Evolutionary conservation across 768 basidiomycete genomes (phyloP).

Genomic region (Boletus eberwhitei): DNA sequence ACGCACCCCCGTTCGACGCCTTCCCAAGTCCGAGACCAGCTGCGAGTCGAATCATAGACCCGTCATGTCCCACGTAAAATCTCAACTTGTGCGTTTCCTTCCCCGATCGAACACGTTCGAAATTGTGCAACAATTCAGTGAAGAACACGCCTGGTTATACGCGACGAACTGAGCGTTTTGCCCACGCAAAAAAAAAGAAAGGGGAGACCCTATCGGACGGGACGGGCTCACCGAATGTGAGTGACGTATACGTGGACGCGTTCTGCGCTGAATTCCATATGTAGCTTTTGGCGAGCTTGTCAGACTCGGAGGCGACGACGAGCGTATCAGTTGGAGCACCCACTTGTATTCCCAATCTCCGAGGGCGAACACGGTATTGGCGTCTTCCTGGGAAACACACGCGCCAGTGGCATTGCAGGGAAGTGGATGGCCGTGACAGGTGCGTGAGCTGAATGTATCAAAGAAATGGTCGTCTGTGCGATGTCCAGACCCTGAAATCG

Average conservation of each 20-base stretch:
- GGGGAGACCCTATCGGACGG: neutral
- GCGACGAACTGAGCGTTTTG: neutral
- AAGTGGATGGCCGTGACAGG: slow-evolving; percentile 38
- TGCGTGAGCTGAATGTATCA: slow-evolving; percentile 49
- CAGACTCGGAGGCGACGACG: neutral
- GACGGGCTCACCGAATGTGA: slow-evolving; percentile 39
- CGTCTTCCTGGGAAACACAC: slow-evolving; percentile 43
- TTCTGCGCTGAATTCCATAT: slow-evolving; percentile 49
- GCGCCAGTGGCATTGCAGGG: slow-evolving; percentile 42
- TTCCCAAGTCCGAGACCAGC: slow-evolving; percentile 40
- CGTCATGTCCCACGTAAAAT: slow-evolving; percentile 48
- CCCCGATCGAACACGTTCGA: slow-evolving; percentile 33
- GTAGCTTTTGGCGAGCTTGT: slow-evolving; percentile 32
- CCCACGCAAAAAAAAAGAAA: neutral
- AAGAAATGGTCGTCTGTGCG: slow-evolving; percentile 42
- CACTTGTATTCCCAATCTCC: slow-evolving; percentile 63
- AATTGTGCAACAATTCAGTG: slow-evolving; percentile 40
- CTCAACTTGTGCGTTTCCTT: slow-evolving; percentile 35
- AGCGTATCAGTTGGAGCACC: neutral
- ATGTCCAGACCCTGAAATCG: neutral
- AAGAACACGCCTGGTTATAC: slow-evolving; percentile 41
- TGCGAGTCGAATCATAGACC: slow-evolving; percentile 42
- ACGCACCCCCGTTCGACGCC: slow-evolving; percentile 15
- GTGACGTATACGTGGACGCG: slow-evolving; percentile 40
- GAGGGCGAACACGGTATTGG: slow-evolving; percentile 50